Evolutionary conservation across 2,329 filamentous ascomycete genomes (phyloP), one percentile per base, ranked within the genome.

Genomic region (Dothistroma septosporum): DNA sequence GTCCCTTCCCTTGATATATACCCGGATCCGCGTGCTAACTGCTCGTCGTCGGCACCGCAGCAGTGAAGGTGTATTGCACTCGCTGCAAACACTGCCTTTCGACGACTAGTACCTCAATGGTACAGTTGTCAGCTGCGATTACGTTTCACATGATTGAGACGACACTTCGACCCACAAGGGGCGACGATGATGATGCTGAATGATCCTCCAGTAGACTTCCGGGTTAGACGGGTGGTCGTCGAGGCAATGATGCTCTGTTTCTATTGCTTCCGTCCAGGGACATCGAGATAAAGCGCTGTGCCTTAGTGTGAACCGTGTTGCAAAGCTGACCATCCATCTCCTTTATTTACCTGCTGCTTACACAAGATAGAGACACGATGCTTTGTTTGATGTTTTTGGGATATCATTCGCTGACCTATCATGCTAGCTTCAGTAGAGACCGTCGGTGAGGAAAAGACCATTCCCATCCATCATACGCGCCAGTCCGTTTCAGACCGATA

Each of bases 361-460:
- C n/a, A n/a, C 41, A 16, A 9, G 9, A n/a, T 1, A 19, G n/a
- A 44, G 10, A 14, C n/a, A 19, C 6, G 14, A 7, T 14, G 14
- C 7, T 44, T 2, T 50, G 47, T 50, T 50, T 50, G 21, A 50
- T 31, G 47, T 50, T 50, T 50, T 50, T 50, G 21, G 28, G 22
- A 28, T 50, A 28, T 50, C 47, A 50, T 44, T 50, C 28, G 21
- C 47, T 28, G 19, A 12, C 46, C 5, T 19, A 37, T 4, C 19
- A 50, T 28, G 47, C 47, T 50, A 50, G 47, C 47, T 28, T 50
- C 47, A 50, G 47, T 50, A 50, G 47, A 50, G 47, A 50, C 47
- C 47, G 47, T 50, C 21, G 11, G 21, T 24, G 46, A 48, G 46
- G 46, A 37, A 21, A 48, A 48, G n/a, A 48, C 19, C n/a, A 8